phyloP scores from a whole-genome alignment of 2,329 filamentous ascomycete genomes.

The Cordyceps pruinosa region DNA sequence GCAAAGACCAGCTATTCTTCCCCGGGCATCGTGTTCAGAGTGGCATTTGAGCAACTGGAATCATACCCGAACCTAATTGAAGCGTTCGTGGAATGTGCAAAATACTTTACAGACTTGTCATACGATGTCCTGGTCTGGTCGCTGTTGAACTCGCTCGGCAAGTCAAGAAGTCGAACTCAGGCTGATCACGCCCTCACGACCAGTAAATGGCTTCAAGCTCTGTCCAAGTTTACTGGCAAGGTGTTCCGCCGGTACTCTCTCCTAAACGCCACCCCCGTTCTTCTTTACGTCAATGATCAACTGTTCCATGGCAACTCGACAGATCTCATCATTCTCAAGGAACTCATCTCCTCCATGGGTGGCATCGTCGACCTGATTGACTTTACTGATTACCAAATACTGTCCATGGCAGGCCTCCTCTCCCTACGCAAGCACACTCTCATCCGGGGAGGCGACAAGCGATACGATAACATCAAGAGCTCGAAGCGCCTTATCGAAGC shows the following conservation, averaged over 20 bases:
- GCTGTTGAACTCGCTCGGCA: constrained; percentile 66
- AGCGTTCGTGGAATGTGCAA: constrained; percentile 86
- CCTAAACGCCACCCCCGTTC: constrained; percentile 75
- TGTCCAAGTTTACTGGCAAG: constrained; percentile 85
- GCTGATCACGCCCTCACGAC: constrained; percentile 63
- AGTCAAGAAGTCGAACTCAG: constrained; percentile 56
- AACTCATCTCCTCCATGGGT: constrained; percentile 87
- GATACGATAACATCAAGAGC: constrained; percentile 66
- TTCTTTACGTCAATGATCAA: constrained; percentile 85
- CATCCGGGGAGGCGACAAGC: constrained; percentile 71
- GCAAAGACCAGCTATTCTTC: constrained; percentile 90
- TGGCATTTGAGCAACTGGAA: constrained; percentile 85
- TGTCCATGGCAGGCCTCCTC: constrained; percentile 82
- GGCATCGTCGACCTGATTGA: constrained; percentile 82
- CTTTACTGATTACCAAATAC: constrained; percentile 80
- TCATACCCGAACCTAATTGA: constrained; percentile 93
- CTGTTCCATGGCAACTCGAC: constrained; percentile 76
- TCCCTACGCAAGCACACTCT: constrained; percentile 74
- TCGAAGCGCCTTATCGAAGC: constrained; percentile 75
- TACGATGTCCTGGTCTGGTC: constrained; percentile 95
- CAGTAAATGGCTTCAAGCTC: constrained; percentile 83
- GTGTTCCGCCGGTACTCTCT: constrained; percentile 81
- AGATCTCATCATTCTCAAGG: constrained; percentile 84
- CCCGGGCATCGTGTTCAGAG: constrained; percentile 84
- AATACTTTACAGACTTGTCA: constrained; percentile 86